These are phyloP conservation scores for Termitomyces sp. DNA, from an alignment of 768 basidiomycete species.

Conservation along the genomic window DNA sequence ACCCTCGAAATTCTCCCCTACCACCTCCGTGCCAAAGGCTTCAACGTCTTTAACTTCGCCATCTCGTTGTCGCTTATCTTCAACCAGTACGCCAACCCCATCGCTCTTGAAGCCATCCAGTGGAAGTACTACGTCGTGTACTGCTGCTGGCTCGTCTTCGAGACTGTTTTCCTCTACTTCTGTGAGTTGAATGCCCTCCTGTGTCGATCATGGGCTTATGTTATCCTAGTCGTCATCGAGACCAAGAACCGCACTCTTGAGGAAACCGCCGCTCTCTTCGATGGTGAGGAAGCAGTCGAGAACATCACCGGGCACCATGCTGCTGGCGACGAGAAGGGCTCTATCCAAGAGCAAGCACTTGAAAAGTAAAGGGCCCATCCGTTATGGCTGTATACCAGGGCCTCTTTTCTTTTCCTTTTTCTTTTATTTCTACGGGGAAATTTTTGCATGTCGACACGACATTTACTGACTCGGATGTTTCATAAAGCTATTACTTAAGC, in stretches of 20 bases:
- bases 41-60: conserved; percentile 76
- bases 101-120: conserved; percentile 56
- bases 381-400: background rate
- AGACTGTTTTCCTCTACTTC: conserved; percentile 62
- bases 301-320: conserved; percentile 28
- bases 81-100: conserved; percentile 86
- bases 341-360: conserved; percentile 25
- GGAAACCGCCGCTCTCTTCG: conserved; percentile 80
- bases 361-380: conserved; percentile 12
- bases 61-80: conserved; percentile 81
- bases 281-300: conserved; percentile 53
- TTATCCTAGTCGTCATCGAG: conserved; percentile 49
- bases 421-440: background rate
- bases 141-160: conserved; percentile 65
- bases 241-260: conserved; percentile 73
- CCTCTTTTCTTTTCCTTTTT: background rate
- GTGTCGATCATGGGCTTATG: background rate
- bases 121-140: conserved; percentile 87
- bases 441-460: conserved; percentile 1
- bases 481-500: background rate
- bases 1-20: conserved; percentile 88
- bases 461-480: conserved; percentile 1
- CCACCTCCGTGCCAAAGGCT: conserved; percentile 80
- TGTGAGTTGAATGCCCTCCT: conserved; percentile 27
- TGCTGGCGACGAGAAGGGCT: conserved; percentile 31